Evolutionary conservation across 2,329 filamentous ascomycete genomes (phyloP).

Genomic region (Talaromyces albobiverticillius): DNA sequence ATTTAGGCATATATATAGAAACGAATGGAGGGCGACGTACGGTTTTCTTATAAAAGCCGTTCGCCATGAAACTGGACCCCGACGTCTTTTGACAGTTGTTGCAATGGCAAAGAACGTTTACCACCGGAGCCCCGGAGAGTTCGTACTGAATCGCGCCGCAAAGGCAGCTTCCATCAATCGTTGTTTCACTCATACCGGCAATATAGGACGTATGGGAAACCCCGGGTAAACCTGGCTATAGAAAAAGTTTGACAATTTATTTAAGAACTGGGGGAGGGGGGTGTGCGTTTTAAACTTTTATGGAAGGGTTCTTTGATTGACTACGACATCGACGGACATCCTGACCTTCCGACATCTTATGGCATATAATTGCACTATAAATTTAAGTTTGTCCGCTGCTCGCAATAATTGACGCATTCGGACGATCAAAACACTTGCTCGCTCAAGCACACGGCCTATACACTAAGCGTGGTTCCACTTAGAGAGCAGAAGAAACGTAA

Average conservation of each 20-base stretch:
- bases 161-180: conserved; percentile 3
- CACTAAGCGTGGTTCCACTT: background rate
- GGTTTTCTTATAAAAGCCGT: conserved; percentile 2
- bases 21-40: background rate
- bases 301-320: background rate
- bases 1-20: background rate
- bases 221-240: background rate
- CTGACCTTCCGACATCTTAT: background rate
- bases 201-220: background rate
- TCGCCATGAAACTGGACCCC: conserved; percentile 7
- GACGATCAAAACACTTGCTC: background rate
- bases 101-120: conserved; percentile 18
- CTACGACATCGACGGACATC: background rate
- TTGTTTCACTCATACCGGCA: background rate
- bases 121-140: background rate
- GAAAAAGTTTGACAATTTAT: background rate
- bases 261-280: background rate
- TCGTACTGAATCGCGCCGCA: conserved; percentile 9
- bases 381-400: background rate
- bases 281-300: background rate
- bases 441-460: background rate
- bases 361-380: background rate
- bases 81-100: conserved; percentile 7
- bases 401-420: background rate
- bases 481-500: background rate